Conservation (phyloP, 768 basidiomycete genomes). For the Chalciporus sphaerocephalus region DNA sequence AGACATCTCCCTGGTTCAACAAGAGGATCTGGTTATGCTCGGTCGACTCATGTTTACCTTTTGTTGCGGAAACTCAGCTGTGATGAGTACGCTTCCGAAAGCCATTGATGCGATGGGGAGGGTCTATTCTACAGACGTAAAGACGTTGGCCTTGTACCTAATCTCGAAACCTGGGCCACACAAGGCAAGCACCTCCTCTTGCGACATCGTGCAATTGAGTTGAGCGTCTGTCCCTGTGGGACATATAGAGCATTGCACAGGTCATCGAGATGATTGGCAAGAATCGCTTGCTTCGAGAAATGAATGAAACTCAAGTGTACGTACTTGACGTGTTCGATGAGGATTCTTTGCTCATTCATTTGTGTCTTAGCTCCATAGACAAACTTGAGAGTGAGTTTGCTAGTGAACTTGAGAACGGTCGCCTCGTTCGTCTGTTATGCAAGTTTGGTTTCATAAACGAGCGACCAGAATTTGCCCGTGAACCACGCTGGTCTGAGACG, state of each 20-base stretch:
- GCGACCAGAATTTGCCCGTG: conserved; percentile 95
- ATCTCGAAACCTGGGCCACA: conserved; percentile 64
- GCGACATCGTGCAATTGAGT: not conserved
- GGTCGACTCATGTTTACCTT: conserved; percentile 80
- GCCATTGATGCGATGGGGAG: conserved; percentile 69
- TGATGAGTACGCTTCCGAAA: conserved; percentile 61
- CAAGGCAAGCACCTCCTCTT: conserved; percentile 41
- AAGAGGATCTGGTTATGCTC: conserved; percentile 86
- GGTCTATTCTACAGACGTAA: conserved; percentile 76
- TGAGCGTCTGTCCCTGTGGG: conserved; percentile 1
- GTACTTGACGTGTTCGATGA: conserved; percentile 18
- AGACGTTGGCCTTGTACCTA: conserved; percentile 74
- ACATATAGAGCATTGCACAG: conserved; percentile 64
- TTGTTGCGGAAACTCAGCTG: conserved; percentile 63
- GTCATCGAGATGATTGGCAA: conserved; percentile 76
- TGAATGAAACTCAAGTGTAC: conserved; percentile 80
- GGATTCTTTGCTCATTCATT: conserved; percentile 1
- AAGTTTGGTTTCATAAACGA: conserved; percentile 99
- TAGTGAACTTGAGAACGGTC: conserved; percentile 90
- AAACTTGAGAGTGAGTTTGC: conserved; percentile 77
- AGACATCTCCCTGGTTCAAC: conserved; percentile 59
- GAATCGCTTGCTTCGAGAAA: conserved; percentile 61
- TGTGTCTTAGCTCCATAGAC: conserved; percentile 66
- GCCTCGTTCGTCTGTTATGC: conserved; percentile 81
- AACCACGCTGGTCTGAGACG: conserved; percentile 96